These are phyloP conservation scores for Cytospora chrysosperma DNA, from an alignment of 2,329 filamentous ascomycete species.

Conservation along the genomic window DNA sequence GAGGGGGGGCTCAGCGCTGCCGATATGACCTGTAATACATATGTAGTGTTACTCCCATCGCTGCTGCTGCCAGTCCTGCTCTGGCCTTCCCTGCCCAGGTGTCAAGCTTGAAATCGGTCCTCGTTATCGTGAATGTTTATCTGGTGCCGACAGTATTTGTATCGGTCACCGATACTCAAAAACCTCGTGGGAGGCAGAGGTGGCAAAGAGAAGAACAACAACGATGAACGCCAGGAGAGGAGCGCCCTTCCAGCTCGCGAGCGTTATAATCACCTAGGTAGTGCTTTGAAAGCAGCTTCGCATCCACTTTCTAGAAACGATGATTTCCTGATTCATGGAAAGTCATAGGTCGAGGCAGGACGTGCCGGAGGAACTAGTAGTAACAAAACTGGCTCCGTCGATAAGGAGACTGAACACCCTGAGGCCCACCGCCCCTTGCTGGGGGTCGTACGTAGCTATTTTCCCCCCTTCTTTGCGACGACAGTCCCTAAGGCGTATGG, in stretches of 20 bases:
- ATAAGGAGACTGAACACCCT: neutral
- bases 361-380: conserved; percentile 1
- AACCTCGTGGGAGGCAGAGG: conserved; percentile 7
- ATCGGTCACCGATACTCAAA: neutral
- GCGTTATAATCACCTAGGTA: conserved; percentile 26
- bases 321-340: neutral
- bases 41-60: conserved; percentile 19
- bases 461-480: too few species aligned
- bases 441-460: too few species aligned
- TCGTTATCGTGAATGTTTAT: conserved; percentile 18
- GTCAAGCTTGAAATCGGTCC: conserved; percentile 25
- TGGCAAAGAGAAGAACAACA: conserved; percentile 22
- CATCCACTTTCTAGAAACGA: neutral
- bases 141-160: neutral
- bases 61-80: conserved; percentile 16
- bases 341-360: conserved; percentile 17
- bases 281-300: neutral
- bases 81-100: conserved; percentile 27
- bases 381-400: neutral
- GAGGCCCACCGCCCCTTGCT: conserved; percentile 11
- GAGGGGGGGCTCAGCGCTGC: too few species aligned
- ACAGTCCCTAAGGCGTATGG: too few species aligned
- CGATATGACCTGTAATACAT: too few species aligned
- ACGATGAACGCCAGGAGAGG: neutral
- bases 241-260: conserved; percentile 2